Percentiles rank a stretch among this genome's conserved stretches.
Evolutionary conservation across 2,329 filamentous ascomycete genomes (phyloP).

Genomic region (Ustilaginoidea virens): DNA sequence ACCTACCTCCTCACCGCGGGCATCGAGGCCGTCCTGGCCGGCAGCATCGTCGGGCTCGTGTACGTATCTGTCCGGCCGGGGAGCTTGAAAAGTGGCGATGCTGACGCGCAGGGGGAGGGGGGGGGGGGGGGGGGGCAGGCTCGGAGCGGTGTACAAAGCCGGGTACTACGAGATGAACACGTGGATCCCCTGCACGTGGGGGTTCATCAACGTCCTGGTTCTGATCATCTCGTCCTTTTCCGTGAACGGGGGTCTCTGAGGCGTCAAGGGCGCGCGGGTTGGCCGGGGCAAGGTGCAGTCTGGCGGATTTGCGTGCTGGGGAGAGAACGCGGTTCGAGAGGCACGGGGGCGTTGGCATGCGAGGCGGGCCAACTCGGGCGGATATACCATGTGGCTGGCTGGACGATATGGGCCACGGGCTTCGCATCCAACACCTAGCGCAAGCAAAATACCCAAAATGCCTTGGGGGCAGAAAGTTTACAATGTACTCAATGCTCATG

Average conservation of each 20-base stretch:
- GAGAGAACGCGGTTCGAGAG: no score
- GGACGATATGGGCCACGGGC: no score
- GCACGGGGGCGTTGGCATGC: no score
- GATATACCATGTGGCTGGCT: no score
- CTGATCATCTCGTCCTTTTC: slow-evolving; percentile 80
- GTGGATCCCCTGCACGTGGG: slow-evolving; percentile 87
- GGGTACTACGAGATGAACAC: slow-evolving; percentile 87
- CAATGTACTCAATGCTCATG: no score
- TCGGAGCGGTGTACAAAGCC: slow-evolving; percentile 66
- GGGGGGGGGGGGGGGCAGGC: slow-evolving; percentile 56
- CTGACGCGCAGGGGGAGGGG: slow-evolving; percentile 40
- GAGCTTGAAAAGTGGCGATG: not conserved
- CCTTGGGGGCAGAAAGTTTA: no score
- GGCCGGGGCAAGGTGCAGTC: no score
- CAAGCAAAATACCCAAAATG: no score
- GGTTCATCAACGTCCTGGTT: slow-evolving; percentile 65
- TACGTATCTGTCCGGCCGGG: slow-evolving; percentile 26
- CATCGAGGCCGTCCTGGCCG: slow-evolving; percentile 62
- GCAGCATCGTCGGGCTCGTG: slow-evolving; percentile 69
- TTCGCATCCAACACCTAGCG: no score
- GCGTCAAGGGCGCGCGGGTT: no score
- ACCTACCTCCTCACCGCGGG: slow-evolving; percentile 58
- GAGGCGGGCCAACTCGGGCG: no score
- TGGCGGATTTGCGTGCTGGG: no score
- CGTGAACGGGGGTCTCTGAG: slow-evolving; percentile 78